Conservation (phyloP, 108 stramenopile genomes). For the Pseudonitzschia delicatissima region DNA sequence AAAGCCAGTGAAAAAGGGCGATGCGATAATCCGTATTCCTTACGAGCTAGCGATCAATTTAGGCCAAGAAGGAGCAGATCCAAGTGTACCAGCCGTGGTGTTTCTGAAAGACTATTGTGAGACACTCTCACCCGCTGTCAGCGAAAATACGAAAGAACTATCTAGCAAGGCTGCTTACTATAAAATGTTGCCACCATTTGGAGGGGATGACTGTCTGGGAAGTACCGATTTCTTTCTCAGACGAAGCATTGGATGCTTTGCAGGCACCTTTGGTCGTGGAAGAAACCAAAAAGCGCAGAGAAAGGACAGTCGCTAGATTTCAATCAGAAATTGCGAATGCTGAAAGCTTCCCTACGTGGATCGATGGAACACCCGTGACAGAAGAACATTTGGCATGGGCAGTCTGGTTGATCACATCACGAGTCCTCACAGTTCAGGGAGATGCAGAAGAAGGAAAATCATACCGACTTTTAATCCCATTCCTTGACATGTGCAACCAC, state of each 20-base stretch:
- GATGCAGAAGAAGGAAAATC: constrained; percentile 39
- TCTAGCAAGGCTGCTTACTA: constrained; percentile 46
- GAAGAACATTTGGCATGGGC: constrained; percentile 62
- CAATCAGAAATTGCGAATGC: constrained; percentile 51
- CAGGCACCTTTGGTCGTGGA: constrained; percentile 55
- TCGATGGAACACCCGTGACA: constrained; percentile 45
- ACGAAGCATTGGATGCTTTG: constrained; percentile 59
- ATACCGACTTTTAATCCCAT: constrained; percentile 66
- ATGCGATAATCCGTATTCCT: constrained; percentile 68
- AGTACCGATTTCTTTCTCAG: constrained; percentile 68
- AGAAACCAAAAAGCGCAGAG: constrained; percentile 52
- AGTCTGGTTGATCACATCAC: constrained; percentile 65
- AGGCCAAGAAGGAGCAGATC: constrained; percentile 64
- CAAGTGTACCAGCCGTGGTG: constrained; percentile 54
- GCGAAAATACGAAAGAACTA: neutral
- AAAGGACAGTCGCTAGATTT: constrained; percentile 39
- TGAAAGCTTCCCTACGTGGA: constrained; percentile 45
- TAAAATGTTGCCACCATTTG: constrained; percentile 56
- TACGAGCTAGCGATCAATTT: constrained; percentile 72
- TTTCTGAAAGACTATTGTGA: constrained; percentile 61
- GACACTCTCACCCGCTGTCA: neutral
- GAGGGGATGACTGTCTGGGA: constrained; percentile 55
- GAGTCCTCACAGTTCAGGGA: constrained; percentile 72
- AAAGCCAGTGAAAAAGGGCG: constrained; percentile 62
- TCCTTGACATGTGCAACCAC: constrained; percentile 86